Conservation (phyloP, 2,329 filamentous ascomycete genomes). For the Trichothecium sympodiale region DNA sequence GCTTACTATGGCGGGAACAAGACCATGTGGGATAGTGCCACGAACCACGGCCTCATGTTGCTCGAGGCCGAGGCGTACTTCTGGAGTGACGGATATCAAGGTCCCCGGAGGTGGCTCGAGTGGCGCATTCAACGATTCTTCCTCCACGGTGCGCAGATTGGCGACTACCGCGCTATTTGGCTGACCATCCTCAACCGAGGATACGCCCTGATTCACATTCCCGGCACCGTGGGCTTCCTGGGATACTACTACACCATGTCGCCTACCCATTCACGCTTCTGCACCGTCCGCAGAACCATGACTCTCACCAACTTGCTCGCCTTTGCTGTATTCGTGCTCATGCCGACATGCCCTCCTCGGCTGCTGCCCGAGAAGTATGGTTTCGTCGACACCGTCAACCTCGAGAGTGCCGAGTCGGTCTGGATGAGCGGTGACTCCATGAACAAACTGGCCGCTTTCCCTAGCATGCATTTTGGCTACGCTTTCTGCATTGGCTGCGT, state of each 20-base stretch:
- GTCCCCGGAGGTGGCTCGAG: slow-evolving; percentile 32
- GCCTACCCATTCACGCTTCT: slow-evolving; percentile 44
- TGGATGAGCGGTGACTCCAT: slow-evolving; percentile 52
- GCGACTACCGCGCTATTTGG: slow-evolving; percentile 23
- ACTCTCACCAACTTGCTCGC: slow-evolving; percentile 44
- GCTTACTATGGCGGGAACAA: slow-evolving; percentile 37
- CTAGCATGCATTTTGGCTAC: slow-evolving; percentile 45
- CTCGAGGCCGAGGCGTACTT: slow-evolving; percentile 41
- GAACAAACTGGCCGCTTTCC: slow-evolving; percentile 46
- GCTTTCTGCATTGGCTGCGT: slow-evolving; percentile 40
- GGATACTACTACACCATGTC: slow-evolving; percentile 54
- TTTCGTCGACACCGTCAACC: slow-evolving; percentile 44
- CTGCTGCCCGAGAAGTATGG: slow-evolving; percentile 44
- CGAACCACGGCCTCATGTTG: slow-evolving; percentile 39
- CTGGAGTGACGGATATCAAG: slow-evolving; percentile 18
- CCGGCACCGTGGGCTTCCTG: slow-evolving; percentile 55
- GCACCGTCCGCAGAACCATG: slow-evolving; percentile 40
- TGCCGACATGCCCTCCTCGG: slow-evolving; percentile 46
- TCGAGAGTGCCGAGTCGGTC: slow-evolving; percentile 29
- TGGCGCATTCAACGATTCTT: slow-evolving; percentile 26
- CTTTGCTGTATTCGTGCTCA: slow-evolving; percentile 43
- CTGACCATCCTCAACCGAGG: slow-evolving; percentile 56
- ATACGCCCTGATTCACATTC: slow-evolving; percentile 65
- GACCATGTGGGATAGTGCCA: slow-evolving; percentile 36
- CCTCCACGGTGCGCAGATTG: slow-evolving; percentile 38